Evolutionary conservation across 192 early-diverging fungal species (phyloP).

Genomic region (Coemansia sp.): DNA sequence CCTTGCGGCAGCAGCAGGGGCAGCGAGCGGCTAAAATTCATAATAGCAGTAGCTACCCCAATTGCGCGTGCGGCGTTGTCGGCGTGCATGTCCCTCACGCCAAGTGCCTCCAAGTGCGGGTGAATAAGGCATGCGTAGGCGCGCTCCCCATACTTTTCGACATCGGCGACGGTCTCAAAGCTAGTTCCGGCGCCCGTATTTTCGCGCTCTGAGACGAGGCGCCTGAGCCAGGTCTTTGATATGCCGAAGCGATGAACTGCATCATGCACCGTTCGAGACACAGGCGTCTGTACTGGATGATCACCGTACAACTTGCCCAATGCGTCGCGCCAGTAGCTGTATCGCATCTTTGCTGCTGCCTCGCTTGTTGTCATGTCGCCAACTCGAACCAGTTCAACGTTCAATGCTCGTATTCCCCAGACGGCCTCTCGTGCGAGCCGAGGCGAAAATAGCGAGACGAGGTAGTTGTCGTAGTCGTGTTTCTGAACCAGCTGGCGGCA

Average conservation of each 20-base stretch:
- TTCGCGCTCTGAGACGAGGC: slow-evolving; percentile 69
- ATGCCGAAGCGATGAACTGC: slow-evolving; percentile 60
- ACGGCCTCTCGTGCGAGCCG: slow-evolving; percentile 63
- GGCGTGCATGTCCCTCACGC: slow-evolving; percentile 75
- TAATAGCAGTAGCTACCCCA: slow-evolving; percentile 87
- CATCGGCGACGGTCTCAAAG: slow-evolving; percentile 71
- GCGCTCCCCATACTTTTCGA: slow-evolving; percentile 90
- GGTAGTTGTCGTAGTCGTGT: slow-evolving; percentile 80
- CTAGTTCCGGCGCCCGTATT: slow-evolving; percentile 63
- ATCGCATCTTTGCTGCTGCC: slow-evolving; percentile 75
- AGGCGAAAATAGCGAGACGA: slow-evolving; percentile 79
- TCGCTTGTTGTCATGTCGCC: slow-evolving; percentile 71
- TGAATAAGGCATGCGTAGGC: slow-evolving; percentile 87
- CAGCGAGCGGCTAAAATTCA: slow-evolving; percentile 71
- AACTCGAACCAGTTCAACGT: slow-evolving; percentile 83
- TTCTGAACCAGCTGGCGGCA: slow-evolving; percentile 53
- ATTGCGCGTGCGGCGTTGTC: slow-evolving; percentile 92
- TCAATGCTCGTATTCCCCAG: slow-evolving; percentile 86
- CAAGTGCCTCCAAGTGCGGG: slow-evolving; percentile 85
- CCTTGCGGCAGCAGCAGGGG: slow-evolving; percentile 71
- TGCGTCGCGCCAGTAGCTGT: slow-evolving; percentile 87
- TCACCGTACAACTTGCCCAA: slow-evolving; percentile 70
- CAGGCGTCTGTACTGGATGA: slow-evolving; percentile 75
- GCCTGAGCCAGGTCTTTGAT: slow-evolving; percentile 79
- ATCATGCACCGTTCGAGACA: slow-evolving; percentile 68